Percentiles rank a stretch among this genome's conserved stretches.
Conservation (phyloP, 108 stramenopile genomes). For the Seminavis robusta region DNA sequence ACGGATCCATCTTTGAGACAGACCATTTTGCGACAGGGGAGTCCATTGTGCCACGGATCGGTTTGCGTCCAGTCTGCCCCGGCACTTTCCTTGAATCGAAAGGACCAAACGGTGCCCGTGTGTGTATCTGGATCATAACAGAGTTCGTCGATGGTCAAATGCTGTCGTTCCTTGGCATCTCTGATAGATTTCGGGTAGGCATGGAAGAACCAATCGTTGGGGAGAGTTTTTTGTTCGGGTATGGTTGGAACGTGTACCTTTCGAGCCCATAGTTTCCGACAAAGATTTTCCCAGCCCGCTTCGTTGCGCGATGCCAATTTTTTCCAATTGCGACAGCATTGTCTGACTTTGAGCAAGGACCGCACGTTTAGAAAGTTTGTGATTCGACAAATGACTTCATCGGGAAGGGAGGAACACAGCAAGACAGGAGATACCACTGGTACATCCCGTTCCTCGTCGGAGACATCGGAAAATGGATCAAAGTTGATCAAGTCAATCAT, state of each 20-base stretch:
- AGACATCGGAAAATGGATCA: too few species aligned
- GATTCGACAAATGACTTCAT: background rate
- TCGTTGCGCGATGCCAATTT: slow-evolving; percentile 18
- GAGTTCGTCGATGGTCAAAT: slow-evolving; percentile 25
- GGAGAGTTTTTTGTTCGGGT: background rate
- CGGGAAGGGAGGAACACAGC: too few species aligned
- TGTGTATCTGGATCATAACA: slow-evolving; percentile 25
- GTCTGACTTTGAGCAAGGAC: background rate
- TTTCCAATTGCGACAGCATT: background rate
- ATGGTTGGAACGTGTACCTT: slow-evolving; percentile 22
- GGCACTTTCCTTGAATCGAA: slow-evolving; percentile 49
- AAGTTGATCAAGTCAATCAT: too few species aligned
- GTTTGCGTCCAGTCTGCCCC: slow-evolving; percentile 42
- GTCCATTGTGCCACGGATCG: slow-evolving; percentile 34
- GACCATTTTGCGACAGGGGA: slow-evolving; percentile 31
- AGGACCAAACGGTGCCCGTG: slow-evolving; percentile 32
- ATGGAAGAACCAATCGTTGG: slow-evolving; percentile 5
- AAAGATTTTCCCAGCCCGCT: slow-evolving; percentile 41
- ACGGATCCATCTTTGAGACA: slow-evolving; percentile 41
- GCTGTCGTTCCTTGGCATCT: slow-evolving; percentile 25
- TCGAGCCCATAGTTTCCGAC: slow-evolving; percentile 25
- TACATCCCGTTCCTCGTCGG: too few species aligned
- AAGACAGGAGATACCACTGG: too few species aligned
- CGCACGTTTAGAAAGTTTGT: background rate
- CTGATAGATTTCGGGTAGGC: slow-evolving; percentile 30